Conservation (phyloP, 148 eudicot species). For the Limonium bicolor region DNA sequence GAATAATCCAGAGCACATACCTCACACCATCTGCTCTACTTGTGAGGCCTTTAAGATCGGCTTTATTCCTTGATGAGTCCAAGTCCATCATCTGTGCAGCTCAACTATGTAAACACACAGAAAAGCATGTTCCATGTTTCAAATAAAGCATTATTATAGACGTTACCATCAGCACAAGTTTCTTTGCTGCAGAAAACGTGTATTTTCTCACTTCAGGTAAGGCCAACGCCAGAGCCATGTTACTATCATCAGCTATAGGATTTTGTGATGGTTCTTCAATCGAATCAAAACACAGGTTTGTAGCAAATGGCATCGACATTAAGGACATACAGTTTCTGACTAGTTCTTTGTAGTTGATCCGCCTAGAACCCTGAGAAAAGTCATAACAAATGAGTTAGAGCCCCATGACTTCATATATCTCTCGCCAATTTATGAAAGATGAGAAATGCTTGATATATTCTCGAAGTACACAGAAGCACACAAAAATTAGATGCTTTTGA, state of each 20-base stretch:
- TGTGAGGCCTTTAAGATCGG: conserved; percentile 48
- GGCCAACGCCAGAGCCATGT: conserved; percentile 39
- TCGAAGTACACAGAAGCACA: too few relatives aligned
- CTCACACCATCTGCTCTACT: conserved; percentile 73
- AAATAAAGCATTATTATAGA: conserved; percentile 2
- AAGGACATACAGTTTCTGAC: conserved; percentile 36
- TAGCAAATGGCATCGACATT: conserved; percentile 20
- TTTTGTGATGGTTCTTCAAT: conserved; percentile 15
- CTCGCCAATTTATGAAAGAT: background rate
- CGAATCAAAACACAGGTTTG: conserved; percentile 3
- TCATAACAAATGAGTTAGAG: background rate
- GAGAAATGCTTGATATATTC: too few relatives aligned
- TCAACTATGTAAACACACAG: conserved; percentile 5
- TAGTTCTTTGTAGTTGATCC: conserved; percentile 57
- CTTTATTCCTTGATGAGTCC: conserved; percentile 53
- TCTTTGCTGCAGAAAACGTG: conserved; percentile 33
- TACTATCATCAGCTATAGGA: conserved; percentile 4
- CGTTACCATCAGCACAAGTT: conserved; percentile 57
- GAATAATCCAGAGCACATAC: conserved; percentile 17
- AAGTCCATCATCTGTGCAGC: conserved; percentile 52
- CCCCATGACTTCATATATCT: background rate
- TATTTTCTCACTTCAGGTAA: conserved; percentile 45
- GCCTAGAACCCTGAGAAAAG: conserved; percentile 48
- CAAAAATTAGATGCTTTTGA: background rate
- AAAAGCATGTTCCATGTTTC: background rate